Conservation (phyloP, 2,329 filamentous ascomycete genomes). For the Aureobasidium pullulans region DNA sequence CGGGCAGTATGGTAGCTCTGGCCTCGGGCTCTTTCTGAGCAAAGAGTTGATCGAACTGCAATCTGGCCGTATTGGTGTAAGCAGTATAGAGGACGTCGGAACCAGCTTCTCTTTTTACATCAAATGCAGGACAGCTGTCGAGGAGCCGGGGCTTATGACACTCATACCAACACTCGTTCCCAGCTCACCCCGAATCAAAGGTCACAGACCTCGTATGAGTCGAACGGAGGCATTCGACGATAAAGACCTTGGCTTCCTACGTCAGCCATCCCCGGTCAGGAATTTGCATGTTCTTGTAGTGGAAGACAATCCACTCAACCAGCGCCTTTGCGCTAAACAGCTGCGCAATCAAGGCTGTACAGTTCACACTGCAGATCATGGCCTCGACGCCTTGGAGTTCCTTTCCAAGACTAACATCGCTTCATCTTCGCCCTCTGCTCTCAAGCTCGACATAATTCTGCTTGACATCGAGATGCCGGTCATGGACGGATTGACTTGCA, state of each 20-base stretch:
- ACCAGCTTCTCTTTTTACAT: conserved; percentile 61
- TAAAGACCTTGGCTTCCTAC: conserved; percentile 15
- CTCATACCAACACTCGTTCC: neutral
- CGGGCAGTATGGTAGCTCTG: conserved; percentile 60
- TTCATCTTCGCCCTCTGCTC: neutral
- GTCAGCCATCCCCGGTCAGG: neutral
- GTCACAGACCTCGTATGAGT: conserved; percentile 6
- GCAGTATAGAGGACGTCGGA: conserved; percentile 48
- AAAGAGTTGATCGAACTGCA: conserved; percentile 59
- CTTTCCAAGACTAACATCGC: conserved; percentile 18
- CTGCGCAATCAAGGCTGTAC: conserved; percentile 22
- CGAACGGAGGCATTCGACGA: conserved; percentile 11
- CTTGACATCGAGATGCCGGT: conserved; percentile 22
- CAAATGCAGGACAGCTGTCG: conserved; percentile 43
- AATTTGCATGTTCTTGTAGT: conserved; percentile 19
- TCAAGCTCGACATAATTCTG: conserved; percentile 9
- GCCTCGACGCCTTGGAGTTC: conserved; percentile 22
- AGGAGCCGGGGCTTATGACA: neutral
- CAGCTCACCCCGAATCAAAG: neutral
- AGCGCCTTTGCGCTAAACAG: conserved; percentile 22
- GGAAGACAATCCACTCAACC: conserved; percentile 26
- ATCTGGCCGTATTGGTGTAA: conserved; percentile 59
- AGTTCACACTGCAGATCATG: conserved; percentile 22
- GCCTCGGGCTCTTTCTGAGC: conserved; percentile 61
- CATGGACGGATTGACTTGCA: conserved; percentile 23